Conservation (phyloP, 306 rosid species). For the Coriaria nepalensis region DNA sequence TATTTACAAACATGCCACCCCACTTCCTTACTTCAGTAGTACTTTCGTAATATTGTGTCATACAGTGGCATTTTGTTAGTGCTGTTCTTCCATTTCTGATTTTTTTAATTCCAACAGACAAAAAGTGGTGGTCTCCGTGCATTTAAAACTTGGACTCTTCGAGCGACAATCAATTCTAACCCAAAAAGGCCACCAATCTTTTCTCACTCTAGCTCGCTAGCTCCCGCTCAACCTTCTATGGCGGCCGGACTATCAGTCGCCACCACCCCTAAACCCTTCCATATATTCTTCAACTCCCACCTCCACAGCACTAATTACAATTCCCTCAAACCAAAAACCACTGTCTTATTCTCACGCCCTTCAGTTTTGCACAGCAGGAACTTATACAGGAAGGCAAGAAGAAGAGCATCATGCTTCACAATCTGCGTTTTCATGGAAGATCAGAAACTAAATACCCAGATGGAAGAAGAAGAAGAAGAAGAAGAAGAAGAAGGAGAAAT, state of each 20-base stretch:
- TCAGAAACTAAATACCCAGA: constrained; percentile 25
- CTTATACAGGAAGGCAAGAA: constrained; percentile 15
- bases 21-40: not conserved
- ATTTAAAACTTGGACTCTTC: not conserved
- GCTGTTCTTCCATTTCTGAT: too few species aligned
- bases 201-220: constrained; percentile 4
- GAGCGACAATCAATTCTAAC: not conserved
- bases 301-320: not conserved
- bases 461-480: constrained; percentile 7
- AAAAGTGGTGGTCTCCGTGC: constrained; percentile 19
- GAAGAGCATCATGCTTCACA: constrained; percentile 25
- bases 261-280: constrained; percentile 34
- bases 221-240: constrained; percentile 23
- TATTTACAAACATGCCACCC: constrained; percentile 2
- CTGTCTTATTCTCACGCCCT: constrained; percentile 22
- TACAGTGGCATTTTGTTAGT: constrained; percentile 4
- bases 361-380: constrained; percentile 16
- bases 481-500: not conserved
- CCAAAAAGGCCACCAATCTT: not conserved
- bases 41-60: not conserved
- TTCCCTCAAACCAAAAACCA: constrained; percentile 21
- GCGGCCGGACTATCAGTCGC: constrained; percentile 61
- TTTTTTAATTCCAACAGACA: not conserved
- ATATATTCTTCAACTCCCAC: constrained; percentile 20
- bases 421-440: constrained; percentile 59